phyloP scores from a whole-genome alignment of 176 grass and related monocot genomes.

The Areca catechu region DNA sequence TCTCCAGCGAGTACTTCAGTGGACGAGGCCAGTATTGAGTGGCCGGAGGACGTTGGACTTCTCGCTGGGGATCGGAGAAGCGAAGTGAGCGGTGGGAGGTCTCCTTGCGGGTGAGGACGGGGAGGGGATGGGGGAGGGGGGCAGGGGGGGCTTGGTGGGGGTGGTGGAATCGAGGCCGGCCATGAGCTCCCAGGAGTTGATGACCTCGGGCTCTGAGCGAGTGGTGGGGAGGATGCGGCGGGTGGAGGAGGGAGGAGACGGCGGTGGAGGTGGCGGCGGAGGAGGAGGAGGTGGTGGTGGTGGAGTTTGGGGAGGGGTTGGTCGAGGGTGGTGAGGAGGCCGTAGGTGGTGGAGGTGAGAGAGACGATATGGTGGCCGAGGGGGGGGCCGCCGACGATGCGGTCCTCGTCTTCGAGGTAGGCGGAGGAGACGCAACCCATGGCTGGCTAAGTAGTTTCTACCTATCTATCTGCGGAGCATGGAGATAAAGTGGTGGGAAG shows the following conservation, averaged over 20 bases:
- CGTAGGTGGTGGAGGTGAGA: slow-evolving; percentile 78
- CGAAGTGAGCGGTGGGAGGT: neutral
- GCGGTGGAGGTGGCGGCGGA: slow-evolving; percentile 1
- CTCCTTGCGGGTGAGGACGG: neutral
- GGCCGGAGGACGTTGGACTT: slow-evolving; percentile 2
- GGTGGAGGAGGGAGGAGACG: neutral
- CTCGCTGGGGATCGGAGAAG: neutral
- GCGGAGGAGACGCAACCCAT: slow-evolving; percentile 48
- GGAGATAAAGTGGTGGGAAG: neutral
- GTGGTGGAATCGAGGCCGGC: slow-evolving; percentile 49
- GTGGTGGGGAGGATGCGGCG: neutral
- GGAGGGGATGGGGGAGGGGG: too few relatives aligned
- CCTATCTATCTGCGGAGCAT: neutral
- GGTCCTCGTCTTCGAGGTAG: slow-evolving; percentile 34
- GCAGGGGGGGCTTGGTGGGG: slow-evolving; percentile 15
- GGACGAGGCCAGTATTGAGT: slow-evolving; percentile 5
- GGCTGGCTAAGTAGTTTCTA: too few relatives aligned
- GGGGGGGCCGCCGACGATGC: slow-evolving; percentile 23
- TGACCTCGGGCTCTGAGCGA: slow-evolving; percentile 31
- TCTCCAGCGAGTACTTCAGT: slow-evolving; percentile 1
- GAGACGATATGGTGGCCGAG: slow-evolving; percentile 55
- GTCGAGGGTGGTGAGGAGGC: slow-evolving; percentile 37
- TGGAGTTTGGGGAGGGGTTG: neutral
- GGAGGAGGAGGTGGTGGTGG: neutral
- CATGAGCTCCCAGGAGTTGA: slow-evolving; percentile 79